Evolutionary conservation across 768 basidiomycete species (phyloP).

Genomic region (Tephrocybe sp.): DNA sequence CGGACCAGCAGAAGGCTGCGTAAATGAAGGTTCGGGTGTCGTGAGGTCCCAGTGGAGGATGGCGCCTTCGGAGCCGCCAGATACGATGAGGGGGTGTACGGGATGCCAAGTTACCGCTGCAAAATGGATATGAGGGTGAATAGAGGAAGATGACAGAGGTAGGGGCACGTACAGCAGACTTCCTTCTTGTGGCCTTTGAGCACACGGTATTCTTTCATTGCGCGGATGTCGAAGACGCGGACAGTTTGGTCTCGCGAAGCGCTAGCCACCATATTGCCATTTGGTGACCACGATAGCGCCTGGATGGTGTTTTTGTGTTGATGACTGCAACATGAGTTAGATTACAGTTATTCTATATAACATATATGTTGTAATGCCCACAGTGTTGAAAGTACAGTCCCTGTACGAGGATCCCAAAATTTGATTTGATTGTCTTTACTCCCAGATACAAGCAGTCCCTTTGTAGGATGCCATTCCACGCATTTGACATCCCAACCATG

Average conservation of each 20-base stretch:
- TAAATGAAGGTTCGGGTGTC: slow-evolving; percentile 51
- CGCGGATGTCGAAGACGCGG: slow-evolving; percentile 95
- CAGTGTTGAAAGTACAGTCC: slow-evolving; percentile 89
- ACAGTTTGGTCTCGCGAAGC: slow-evolving; percentile 95
- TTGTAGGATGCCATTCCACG: slow-evolving; percentile 98
- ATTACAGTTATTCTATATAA: background rate
- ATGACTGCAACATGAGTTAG: slow-evolving; percentile 53
- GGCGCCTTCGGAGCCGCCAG: slow-evolving; percentile 92
- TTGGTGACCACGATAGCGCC: slow-evolving; percentile 89
- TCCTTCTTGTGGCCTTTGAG: slow-evolving; percentile 98
- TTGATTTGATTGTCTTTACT: slow-evolving; percentile 98
- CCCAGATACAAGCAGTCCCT: slow-evolving; percentile 92
- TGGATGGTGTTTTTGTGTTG: slow-evolving; percentile 98
- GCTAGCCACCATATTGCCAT: slow-evolving; percentile 91
- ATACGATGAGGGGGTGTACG: slow-evolving; percentile 85
- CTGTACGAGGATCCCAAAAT: slow-evolving; percentile 98
- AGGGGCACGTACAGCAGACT: slow-evolving; percentile 80
- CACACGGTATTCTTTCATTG: slow-evolving; percentile 92
- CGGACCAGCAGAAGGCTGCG: slow-evolving; percentile 51
- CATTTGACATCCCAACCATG: slow-evolving; percentile 99
- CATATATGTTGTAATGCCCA: slow-evolving; percentile 34
- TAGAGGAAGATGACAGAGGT: background rate
- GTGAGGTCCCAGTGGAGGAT: slow-evolving; percentile 94
- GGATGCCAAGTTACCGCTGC: slow-evolving; percentile 96
- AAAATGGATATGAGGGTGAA: background rate